Percentiles rank a stretch among this genome's conserved stretches.
Evolutionary conservation across 2,329 filamentous ascomycete species (phyloP).

Genomic region (Chaetomium sp.): DNA sequence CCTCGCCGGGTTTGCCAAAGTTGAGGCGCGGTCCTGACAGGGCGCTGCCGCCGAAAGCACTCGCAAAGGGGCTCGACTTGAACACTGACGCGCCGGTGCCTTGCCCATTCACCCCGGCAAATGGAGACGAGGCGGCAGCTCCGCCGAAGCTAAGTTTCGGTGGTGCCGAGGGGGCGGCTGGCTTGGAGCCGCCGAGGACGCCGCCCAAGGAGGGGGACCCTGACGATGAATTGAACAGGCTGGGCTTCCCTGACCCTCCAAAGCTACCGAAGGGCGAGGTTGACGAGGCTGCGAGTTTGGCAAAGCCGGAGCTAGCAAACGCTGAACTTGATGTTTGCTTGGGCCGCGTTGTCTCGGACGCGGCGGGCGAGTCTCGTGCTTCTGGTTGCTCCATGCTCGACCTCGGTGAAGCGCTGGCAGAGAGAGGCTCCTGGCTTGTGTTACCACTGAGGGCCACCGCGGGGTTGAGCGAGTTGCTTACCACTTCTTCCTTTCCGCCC

Average conservation of each 20-base stretch:
- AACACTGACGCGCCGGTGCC: slow-evolving; percentile 28
- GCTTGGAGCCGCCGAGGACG: slow-evolving; percentile 38
- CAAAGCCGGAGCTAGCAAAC: slow-evolving; percentile 70
- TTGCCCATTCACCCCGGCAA: slow-evolving; percentile 46
- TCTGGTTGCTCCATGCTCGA: slow-evolving; percentile 31
- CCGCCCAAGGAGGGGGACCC: slow-evolving; percentile 44
- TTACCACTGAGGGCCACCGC: slow-evolving; percentile 18
- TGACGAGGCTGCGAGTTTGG: slow-evolving; percentile 62
- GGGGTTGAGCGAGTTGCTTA: slow-evolving; percentile 19
- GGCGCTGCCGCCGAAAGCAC: slow-evolving; percentile 50
- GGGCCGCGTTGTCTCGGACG: slow-evolving; percentile 37
- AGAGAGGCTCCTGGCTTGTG: slow-evolving; percentile 29
- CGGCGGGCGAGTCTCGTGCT: slow-evolving; percentile 29
- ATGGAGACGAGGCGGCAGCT: slow-evolving; percentile 47
- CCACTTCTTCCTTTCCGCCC: slow-evolving; percentile 31
- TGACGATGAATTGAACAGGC: slow-evolving; percentile 54
- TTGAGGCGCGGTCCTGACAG: slow-evolving; percentile 56
- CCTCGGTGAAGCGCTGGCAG: slow-evolving; percentile 29
- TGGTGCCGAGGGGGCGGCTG: slow-evolving; percentile 38
- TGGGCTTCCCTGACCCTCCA: slow-evolving; percentile 49
- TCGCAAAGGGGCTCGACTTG: slow-evolving; percentile 51
- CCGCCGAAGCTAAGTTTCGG: slow-evolving; percentile 56
- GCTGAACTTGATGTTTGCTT: slow-evolving; percentile 57
- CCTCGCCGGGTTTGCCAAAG: slow-evolving; percentile 67
- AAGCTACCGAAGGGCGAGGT: slow-evolving; percentile 66